phyloP scores from a whole-genome alignment of 2,329 filamentous ascomycete genomes.

The Pezizomycotina sp. region DNA sequence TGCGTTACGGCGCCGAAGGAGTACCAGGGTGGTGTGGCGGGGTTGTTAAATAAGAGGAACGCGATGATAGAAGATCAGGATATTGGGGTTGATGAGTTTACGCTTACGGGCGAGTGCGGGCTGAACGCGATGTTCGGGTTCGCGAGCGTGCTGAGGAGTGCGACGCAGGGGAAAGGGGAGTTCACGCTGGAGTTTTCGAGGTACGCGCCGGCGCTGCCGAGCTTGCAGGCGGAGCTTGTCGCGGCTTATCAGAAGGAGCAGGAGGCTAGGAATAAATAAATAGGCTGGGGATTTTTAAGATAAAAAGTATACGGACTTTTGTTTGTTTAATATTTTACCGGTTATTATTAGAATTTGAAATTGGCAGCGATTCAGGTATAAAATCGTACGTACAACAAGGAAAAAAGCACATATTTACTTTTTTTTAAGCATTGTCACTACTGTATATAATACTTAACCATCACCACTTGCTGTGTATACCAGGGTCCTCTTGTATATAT shows the following conservation, averaged over 20 bases:
- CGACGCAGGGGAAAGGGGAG: slow-evolving; percentile 95
- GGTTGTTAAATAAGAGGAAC: slow-evolving; percentile 89
- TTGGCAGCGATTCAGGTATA: too few species aligned
- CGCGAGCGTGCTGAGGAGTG: slow-evolving; percentile 72
- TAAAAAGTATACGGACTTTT: too few species aligned
- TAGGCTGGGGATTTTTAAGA: too few species aligned
- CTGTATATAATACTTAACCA: too few species aligned
- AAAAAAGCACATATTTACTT: too few species aligned
- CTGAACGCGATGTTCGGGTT: slow-evolving; percentile 98
- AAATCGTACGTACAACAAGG: too few species aligned
- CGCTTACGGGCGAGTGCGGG: slow-evolving; percentile 76
- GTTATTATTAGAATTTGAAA: too few species aligned
- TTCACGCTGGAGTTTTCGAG: slow-evolving; percentile 98
- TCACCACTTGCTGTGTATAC: too few species aligned
- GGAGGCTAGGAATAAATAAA: slow-evolving; percentile 46
- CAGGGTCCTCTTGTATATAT: too few species aligned
- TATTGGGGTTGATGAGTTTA: slow-evolving; percentile 85
- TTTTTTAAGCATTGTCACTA: too few species aligned
- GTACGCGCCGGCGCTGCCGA: slow-evolving; percentile 70
- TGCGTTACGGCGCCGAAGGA: slow-evolving; percentile 89
- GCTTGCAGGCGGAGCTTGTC: slow-evolving; percentile 67
- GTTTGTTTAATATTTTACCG: too few species aligned
- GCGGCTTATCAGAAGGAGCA: slow-evolving; percentile 51
- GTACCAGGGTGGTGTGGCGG: slow-evolving; percentile 93
- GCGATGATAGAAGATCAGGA: slow-evolving; percentile 92